These are phyloP conservation scores for Cladosporium cucumerinum DNA, from an alignment of 2,329 filamentous ascomycete genomes.

Conservation along the genomic window DNA sequence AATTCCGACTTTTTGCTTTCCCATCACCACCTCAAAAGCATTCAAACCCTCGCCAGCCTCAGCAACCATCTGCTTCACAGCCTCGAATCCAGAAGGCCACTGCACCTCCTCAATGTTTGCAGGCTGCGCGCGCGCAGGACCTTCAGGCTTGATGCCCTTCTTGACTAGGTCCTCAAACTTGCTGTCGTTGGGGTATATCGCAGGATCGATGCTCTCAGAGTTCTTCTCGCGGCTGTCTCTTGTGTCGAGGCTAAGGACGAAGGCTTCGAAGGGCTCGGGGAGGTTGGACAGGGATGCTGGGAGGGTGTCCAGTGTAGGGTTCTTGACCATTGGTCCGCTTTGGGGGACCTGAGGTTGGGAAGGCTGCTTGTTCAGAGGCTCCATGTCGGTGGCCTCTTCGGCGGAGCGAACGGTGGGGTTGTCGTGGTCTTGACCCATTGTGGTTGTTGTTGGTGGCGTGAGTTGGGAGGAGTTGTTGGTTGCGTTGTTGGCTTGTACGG, in stretches of 20 bases:
- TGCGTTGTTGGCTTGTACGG: not conserved
- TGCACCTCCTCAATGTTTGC: slow-evolving; percentile 2
- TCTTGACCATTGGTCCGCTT: not conserved
- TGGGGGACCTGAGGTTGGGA: slow-evolving; percentile 17
- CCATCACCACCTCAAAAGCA: slow-evolving; percentile 17
- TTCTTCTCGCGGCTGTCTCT: slow-evolving; percentile 15
- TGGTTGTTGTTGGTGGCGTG: not conserved
- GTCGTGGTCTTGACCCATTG: slow-evolving; percentile 10
- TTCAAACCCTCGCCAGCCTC: slow-evolving; percentile 10
- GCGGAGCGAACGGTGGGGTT: slow-evolving; percentile 13
- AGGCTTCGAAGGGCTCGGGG: slow-evolving; percentile 13
- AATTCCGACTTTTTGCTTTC: slow-evolving; percentile 18
- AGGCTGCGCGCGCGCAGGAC: slow-evolving; percentile 17
- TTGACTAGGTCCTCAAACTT: slow-evolving; percentile 20
- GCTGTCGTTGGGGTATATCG: slow-evolving; percentile 9
- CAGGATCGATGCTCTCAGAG: not conserved
- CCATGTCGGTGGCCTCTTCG: slow-evolving; percentile 15
- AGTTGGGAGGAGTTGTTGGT: not conserved
- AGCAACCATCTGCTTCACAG: slow-evolving; percentile 12
- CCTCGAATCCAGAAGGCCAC: slow-evolving; percentile 10
- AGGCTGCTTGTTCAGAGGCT: slow-evolving; percentile 16
- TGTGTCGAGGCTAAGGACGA: slow-evolving; percentile 17
- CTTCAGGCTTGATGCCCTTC: slow-evolving; percentile 13
- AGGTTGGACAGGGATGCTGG: slow-evolving; percentile 15
- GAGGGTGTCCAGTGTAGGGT: slow-evolving; percentile 18